A percentile compares a stretch with the other conserved stretches of the same genome.
phyloP scores from a whole-genome alignment of 2,329 filamentous ascomycete species.

The Myriosclerotinia scirpicola region DNA sequence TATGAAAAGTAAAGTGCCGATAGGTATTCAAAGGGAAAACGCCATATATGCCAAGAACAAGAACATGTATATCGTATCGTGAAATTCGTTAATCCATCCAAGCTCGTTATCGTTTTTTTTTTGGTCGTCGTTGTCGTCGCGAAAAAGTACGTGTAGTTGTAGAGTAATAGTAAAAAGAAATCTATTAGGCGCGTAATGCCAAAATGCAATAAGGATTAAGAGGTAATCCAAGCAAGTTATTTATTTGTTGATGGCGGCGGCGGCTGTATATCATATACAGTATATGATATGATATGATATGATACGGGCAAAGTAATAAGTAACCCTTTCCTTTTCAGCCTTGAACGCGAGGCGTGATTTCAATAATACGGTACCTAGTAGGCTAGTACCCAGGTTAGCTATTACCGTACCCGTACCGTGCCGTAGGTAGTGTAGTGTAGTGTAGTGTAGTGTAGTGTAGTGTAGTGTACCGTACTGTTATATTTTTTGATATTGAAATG shows the following conservation, averaged over 20 bases:
- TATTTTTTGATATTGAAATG: not conserved
- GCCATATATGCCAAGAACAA: conserved; percentile 26
- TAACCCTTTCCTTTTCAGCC: not conserved
- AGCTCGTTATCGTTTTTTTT: conserved; percentile 2
- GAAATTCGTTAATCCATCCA: conserved; percentile 17
- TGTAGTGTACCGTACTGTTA: too few relatives aligned
- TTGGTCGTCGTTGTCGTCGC: conserved; percentile 10
- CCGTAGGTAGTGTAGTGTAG: too few relatives aligned
- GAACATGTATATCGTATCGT: not conserved
- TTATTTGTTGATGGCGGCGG: too few relatives aligned
- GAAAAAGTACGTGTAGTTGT: not conserved
- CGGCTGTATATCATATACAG: too few relatives aligned
- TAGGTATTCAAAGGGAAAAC: conserved; percentile 14
- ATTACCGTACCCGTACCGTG: too few relatives aligned
- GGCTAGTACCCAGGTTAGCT: not conserved
- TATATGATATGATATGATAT: too few relatives aligned
- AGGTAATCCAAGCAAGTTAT: not conserved
- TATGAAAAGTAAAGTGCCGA: conserved; percentile 5
- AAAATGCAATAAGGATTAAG: not conserved
- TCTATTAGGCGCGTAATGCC: not conserved
- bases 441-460: too few relatives aligned
- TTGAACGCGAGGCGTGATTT: conserved; percentile 17
- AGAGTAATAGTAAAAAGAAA: not conserved
- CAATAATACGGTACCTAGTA: not conserved
- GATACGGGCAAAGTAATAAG: too few relatives aligned